Evolutionary conservation across 805 yeast genomes (phyloP).

Genomic region (Saccharomycopsis fodiens): DNA sequence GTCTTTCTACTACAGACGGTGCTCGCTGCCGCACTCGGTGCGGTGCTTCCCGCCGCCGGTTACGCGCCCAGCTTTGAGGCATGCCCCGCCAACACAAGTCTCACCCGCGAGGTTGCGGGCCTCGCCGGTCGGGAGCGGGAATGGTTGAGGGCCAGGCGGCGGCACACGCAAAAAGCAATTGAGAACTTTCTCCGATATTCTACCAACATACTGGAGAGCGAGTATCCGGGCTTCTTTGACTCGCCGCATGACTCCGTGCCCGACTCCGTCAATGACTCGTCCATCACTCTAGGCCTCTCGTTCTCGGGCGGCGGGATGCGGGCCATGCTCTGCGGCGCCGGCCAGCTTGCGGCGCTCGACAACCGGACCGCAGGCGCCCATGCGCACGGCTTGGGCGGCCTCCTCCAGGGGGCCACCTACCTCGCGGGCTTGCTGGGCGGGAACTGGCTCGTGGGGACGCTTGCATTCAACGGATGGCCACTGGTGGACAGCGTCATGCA

Average conservation of each 20-base stretch:
- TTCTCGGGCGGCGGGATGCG: slow-evolving; percentile 90
- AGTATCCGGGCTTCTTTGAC: slow-evolving; percentile 15
- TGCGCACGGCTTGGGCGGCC: slow-evolving; percentile 59
- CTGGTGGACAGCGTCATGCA: slow-evolving; percentile 51
- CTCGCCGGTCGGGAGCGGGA: slow-evolving; percentile 39
- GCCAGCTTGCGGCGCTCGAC: slow-evolving; percentile 72
- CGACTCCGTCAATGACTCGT: slow-evolving; percentile 23
- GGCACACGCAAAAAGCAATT: slow-evolving; percentile 38
- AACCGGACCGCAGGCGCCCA: slow-evolving; percentile 54
- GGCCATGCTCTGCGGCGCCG: slow-evolving; percentile 83
- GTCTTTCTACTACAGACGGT: too few relatives aligned
- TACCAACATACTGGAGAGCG: slow-evolving; percentile 19
- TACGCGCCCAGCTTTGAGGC: slow-evolving; percentile 55
- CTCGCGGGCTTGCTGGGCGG: slow-evolving; percentile 83
- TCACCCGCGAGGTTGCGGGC: slow-evolving; percentile 33
- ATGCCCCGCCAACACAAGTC: slow-evolving; percentile 38
- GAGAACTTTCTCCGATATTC: slow-evolving; percentile 36
- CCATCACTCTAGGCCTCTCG: slow-evolving; percentile 48
- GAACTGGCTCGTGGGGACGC: slow-evolving; percentile 67
- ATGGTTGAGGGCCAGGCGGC: slow-evolving; percentile 46
- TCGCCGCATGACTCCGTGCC: slow-evolving; percentile 19
- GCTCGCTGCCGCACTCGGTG: slow-evolving; percentile 32
- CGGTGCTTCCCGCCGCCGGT: slow-evolving; percentile 25
- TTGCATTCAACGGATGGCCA: slow-evolving; percentile 67
- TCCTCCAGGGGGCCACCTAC: slow-evolving; percentile 64